These are phyloP conservation scores for Coemansia sp. DNA, from an alignment of 192 early-diverging fungal genomes.

Conservation along the genomic window DNA sequence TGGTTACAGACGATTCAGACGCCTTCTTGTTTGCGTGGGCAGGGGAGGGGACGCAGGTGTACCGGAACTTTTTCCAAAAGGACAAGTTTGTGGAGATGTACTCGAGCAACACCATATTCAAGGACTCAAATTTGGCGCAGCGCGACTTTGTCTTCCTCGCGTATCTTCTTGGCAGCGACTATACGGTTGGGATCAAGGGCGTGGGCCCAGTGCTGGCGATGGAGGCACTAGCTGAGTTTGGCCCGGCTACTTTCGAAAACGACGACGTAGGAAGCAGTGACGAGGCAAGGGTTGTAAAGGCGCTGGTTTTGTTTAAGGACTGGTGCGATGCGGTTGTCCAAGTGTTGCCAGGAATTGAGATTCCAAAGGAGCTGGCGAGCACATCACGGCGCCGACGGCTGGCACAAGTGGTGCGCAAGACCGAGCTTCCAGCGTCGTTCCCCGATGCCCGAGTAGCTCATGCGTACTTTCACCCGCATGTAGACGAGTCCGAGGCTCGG, in stretches of 20 bases:
- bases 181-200: slow-evolving; percentile 85
- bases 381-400: slow-evolving; percentile 40
- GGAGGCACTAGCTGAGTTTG: slow-evolving; percentile 83
- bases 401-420: slow-evolving; percentile 60
- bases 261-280: not conserved
- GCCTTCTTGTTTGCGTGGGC: slow-evolving; percentile 89
- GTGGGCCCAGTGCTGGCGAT: slow-evolving; percentile 85
- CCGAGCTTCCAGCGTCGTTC: slow-evolving; percentile 73
- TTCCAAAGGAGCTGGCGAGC: slow-evolving; percentile 31
- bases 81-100: slow-evolving; percentile 89
- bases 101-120: slow-evolving; percentile 58
- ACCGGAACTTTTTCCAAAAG: slow-evolving; percentile 92
- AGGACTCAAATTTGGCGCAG: slow-evolving; percentile 66
- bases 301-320: slow-evolving; percentile 28
- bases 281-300: slow-evolving; percentile 26
- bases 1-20: slow-evolving; percentile 96
- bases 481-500: slow-evolving; percentile 39
- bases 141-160: slow-evolving; percentile 79
- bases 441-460: slow-evolving; percentile 72
- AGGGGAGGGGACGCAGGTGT: slow-evolving; percentile 55
- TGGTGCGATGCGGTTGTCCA: slow-evolving; percentile 47
- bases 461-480: slow-evolving; percentile 79
- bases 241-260: slow-evolving; percentile 19
- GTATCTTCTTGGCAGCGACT: slow-evolving; percentile 95
- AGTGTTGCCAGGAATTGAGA: slow-evolving; percentile 44